These are phyloP conservation scores for Marasmius tenuissimus DNA, from an alignment of 1,284 basidiomycete genomes.

Conservation along the genomic window DNA sequence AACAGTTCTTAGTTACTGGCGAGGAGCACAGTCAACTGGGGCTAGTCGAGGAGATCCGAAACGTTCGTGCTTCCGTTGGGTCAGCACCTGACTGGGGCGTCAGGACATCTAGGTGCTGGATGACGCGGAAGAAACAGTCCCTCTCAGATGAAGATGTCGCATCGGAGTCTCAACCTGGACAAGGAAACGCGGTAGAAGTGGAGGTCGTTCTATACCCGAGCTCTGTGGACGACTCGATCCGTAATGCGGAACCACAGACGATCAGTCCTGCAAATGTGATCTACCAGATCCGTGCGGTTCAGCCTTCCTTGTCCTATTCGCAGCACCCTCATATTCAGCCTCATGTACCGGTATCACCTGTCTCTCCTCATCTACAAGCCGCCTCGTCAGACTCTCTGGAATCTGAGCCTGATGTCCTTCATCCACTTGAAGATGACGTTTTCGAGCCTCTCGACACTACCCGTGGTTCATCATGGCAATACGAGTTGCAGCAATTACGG, in stretches of 20 bases:
- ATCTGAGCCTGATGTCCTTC: slow-evolving; percentile 18
- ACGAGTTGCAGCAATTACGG: slow-evolving; percentile 85
- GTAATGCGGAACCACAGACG: slow-evolving; percentile 14
- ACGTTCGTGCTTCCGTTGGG: slow-evolving; percentile 19
- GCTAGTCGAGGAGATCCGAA: slow-evolving; percentile 20
- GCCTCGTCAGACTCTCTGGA: slow-evolving; percentile 4
- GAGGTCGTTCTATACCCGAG: slow-evolving; percentile 39
- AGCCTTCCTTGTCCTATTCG: slow-evolving; percentile 13
- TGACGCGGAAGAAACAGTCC: slow-evolving; percentile 27
- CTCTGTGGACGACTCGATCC: slow-evolving; percentile 28
- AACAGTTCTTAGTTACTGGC: slow-evolving; percentile 42
- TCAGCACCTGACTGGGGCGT: slow-evolving; percentile 19
- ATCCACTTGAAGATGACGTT: slow-evolving; percentile 45
- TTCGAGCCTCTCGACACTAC: slow-evolving; percentile 74
- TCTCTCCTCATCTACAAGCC: background rate
- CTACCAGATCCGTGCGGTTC: slow-evolving; percentile 32
- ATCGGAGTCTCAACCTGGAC: background rate
- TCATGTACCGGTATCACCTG: slow-evolving; percentile 10
- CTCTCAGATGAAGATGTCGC: background rate
- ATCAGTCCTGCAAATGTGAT: slow-evolving; percentile 35
- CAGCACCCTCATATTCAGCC: background rate
- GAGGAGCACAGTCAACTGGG: slow-evolving; percentile 15
- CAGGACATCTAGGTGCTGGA: slow-evolving; percentile 27
- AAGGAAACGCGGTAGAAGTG: slow-evolving; percentile 27
- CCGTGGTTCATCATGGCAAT: slow-evolving; percentile 84